Percentiles rank a stretch among this genome's conserved stretches.
These are phyloP conservation scores for Mycena chlorophos DNA, from an alignment of 768 basidiomycete species.

Conservation along the genomic window DNA sequence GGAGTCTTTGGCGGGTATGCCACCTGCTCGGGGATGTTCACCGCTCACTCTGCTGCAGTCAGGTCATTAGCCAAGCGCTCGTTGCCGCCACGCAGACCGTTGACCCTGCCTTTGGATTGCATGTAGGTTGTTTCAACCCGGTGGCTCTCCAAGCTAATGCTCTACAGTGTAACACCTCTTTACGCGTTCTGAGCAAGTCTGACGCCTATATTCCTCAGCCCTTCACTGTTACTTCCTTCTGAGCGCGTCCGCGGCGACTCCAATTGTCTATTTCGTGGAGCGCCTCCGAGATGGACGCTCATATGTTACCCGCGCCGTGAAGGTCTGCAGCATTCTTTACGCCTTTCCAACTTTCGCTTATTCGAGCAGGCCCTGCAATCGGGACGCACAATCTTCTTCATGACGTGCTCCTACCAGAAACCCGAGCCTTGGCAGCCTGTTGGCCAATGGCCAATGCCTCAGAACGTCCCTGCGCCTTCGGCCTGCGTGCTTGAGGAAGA, in stretches of 20 bases:
- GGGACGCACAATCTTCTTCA: slow-evolving; percentile 50
- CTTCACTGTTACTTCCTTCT: slow-evolving; percentile 78
- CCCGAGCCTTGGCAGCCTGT: slow-evolving; percentile 76
- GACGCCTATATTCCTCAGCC: slow-evolving; percentile 33
- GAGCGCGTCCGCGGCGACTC: slow-evolving; percentile 68
- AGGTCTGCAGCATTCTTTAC: too few species aligned
- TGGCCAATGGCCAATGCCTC: slow-evolving; percentile 69
- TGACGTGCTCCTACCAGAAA: slow-evolving; percentile 81
- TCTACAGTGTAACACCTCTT: slow-evolving; percentile 15
- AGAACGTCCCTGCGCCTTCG: slow-evolving; percentile 53
- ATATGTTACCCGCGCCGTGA: slow-evolving; percentile 67
- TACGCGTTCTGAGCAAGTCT: slow-evolving; percentile 18
- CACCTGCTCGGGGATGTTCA: too few species aligned
- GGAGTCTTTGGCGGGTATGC: slow-evolving; percentile 90
- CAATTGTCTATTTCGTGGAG: slow-evolving; percentile 80
- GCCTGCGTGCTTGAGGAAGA: slow-evolving; percentile 63
- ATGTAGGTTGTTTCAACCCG: slow-evolving; percentile 53
- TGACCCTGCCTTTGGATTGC: slow-evolving; percentile 59
- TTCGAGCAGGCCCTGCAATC: slow-evolving; percentile 61
- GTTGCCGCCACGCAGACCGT: slow-evolving; percentile 80
- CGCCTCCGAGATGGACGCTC: slow-evolving; percentile 72
- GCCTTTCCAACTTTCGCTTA: too few species aligned
- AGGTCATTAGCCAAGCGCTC: slow-evolving; percentile 86
- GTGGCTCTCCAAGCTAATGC: not conserved
- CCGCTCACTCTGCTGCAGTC: too few species aligned